Evolutionary conservation across 768 basidiomycete species (phyloP), one percentile per base, ranked within the genome.

Genomic region (Boletus speciosus): DNA sequence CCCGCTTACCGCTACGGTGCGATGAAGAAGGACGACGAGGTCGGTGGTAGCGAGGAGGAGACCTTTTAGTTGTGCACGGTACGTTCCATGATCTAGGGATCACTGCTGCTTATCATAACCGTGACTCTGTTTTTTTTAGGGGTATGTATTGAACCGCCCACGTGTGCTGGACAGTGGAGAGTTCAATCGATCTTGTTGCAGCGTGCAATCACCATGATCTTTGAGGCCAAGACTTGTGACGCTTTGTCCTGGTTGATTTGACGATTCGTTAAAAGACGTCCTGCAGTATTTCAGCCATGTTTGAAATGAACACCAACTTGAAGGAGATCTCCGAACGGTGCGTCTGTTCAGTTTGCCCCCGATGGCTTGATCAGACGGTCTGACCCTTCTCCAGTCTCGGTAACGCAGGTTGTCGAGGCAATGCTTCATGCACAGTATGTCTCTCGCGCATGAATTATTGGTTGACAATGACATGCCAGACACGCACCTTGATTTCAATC

Each of bases 151-250:
- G 94, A 98, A 63, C 93, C 93, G 0, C 72, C 98, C 56, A 91
- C 92, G 0, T 80, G 95, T 10, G 94, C 90, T 0, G 93, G 93
- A 0, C 81, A 88, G 54, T 90, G 93, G 93, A 0, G 81, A 88
- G 54, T 90, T 80, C 55, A 88, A 96, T 60, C 77, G 73, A 45
- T 60, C 76, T 6, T 77, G 59, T 74, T 96, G 14, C 73, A 73
- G 14, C 81, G 80, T 49, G 86, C 93, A 5, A 78, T 90, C 6
- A 70, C 79, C 21, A 94, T 1, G 25, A 27, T 96, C 88, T 94
- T 98, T 57, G 92, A 95, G 78, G 92, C 91, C 52, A 40, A 78
- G 36, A 25, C 44, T 52, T n/a, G 29, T 12, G 16, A 4, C 1
- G 4, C 5, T n/a, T 45, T 15, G 12, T 6, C 43, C 23, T 11